Evolutionary conservation across 1,284 basidiomycete species (phyloP).

Genomic region (Trichosporon sp.): DNA sequence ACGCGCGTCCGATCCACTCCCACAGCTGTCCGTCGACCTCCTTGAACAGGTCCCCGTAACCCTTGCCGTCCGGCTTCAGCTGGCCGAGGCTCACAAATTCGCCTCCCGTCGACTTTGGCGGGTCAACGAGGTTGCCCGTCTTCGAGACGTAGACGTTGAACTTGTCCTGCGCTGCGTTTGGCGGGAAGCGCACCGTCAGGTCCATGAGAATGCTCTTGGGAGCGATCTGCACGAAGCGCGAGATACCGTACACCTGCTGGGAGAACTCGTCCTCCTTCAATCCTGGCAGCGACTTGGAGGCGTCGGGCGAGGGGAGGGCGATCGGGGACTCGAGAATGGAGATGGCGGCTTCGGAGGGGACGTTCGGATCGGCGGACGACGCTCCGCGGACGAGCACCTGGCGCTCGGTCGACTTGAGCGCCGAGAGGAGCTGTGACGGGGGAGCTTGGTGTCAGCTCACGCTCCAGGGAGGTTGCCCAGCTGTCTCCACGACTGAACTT

Average conservation of each 20-base stretch:
- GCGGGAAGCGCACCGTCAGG: constrained; percentile 53
- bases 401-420: constrained; percentile 55
- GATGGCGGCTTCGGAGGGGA: constrained; percentile 51
- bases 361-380: constrained; percentile 37
- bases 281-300: constrained; percentile 37
- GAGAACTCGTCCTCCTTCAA: constrained; percentile 51
- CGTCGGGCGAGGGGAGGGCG: constrained; percentile 38
- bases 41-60: constrained; percentile 57
- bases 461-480: too few relatives aligned
- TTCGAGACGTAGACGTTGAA: constrained; percentile 50
- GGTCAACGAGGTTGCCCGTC: constrained; percentile 54
- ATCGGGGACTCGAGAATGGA: constrained; percentile 57
- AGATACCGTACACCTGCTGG: constrained; percentile 58
- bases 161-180: constrained; percentile 30
- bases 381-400: constrained; percentile 58
- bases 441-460: constrained; percentile 44
- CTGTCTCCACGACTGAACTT: constrained; percentile 21
- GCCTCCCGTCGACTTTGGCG: constrained; percentile 53
- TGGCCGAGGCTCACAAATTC: constrained; percentile 44
- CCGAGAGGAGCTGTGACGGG: constrained; percentile 54
- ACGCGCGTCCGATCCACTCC: constrained; percentile 57
- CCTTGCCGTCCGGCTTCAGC: constrained; percentile 52
- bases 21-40: constrained; percentile 56
- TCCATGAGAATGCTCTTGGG: constrained; percentile 55
- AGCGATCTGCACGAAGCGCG: constrained; percentile 56